Conservation (phyloP, 192 early-diverging fungal species). For the Dispira parvispora region DNA sequence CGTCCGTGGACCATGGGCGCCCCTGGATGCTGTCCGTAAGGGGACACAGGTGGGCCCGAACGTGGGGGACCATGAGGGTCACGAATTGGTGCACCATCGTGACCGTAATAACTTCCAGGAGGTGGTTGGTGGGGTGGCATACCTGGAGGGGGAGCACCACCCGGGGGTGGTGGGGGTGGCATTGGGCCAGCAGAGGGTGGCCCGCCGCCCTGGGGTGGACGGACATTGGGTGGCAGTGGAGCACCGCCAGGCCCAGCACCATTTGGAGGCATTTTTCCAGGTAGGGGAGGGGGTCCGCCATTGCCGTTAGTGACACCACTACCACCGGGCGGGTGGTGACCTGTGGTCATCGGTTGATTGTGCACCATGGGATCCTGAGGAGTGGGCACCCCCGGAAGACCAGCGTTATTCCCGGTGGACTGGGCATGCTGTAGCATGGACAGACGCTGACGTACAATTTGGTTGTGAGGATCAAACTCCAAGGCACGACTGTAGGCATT, state of each 20-base stretch:
- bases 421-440: constrained; percentile 24
- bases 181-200: background rate
- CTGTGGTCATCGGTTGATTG: background rate
- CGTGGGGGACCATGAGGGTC: background rate
- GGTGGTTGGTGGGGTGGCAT: background rate
- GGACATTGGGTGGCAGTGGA: background rate
- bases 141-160: background rate
- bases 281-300: background rate
- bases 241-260: background rate
- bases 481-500: constrained; percentile 90
- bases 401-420: constrained; percentile 13
- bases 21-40: background rate
- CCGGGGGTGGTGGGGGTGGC: background rate
- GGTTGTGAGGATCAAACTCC: constrained; percentile 82
- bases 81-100: background rate
- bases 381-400: background rate
- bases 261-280: background rate
- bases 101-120: background rate
- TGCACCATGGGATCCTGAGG: constrained; percentile 9
- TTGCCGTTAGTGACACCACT: background rate
- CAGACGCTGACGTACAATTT: constrained; percentile 68
- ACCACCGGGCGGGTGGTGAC: background rate
- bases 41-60: background rate
- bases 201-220: background rate
- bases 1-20: background rate